Base-by-base conservation (phyloP, 2,329 filamentous ascomycete genomes). In the Samsoniella hepiali region DNA sequence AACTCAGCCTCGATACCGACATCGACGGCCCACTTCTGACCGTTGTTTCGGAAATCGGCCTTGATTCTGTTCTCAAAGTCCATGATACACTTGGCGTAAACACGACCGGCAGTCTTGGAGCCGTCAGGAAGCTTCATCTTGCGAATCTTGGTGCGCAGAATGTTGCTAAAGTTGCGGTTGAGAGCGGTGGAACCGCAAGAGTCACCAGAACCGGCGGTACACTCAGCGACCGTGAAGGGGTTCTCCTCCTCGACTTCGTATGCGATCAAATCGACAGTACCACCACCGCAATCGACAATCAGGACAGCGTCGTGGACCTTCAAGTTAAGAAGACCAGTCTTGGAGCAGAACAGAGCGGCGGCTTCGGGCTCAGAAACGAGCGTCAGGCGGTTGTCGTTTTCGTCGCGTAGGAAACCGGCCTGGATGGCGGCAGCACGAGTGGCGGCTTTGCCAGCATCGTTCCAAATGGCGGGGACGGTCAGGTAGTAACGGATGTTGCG, bases 41-140 rank as follows among this genome's bases (percentile, higher is more conserved):
- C 93, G 76, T 97, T 98, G 81, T 98, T 98, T 68, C 95, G 88
- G 88, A 99, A 99, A 77, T 98, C 95, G 57, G 95, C 95, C 84
- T 99, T 99, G 85, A 99, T 97, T 76, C 95, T 85, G 85, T 98
- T 98, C 82, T 99, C 95, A 72, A 99, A 99, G 78, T 99, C 95
- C 94, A 98, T 98, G 78, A 99, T 98, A 77, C 94, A 98, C 81
- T 98, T 98, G 69, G 94, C 94, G 77, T 98, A 98, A 62, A 99
- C 95, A 77, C 94, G 93, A 50, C 94, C 94, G n/a, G 95, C 94
- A 3, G 93, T 98, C 79, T 94, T 96, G 69, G 94, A 97, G 54
- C 93, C 94, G 73, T 98, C 94, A 1, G 95, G 93, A 53, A 99
- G 83, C 79, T 98, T 98, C 95, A 98, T 98, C 83, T 98, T 98